A percentile compares a stretch with the other conserved stretches of the same genome.
Evolutionary conservation across 2,329 filamentous ascomycete species (phyloP).

Genomic region (Calcarisporium arbuscula): DNA sequence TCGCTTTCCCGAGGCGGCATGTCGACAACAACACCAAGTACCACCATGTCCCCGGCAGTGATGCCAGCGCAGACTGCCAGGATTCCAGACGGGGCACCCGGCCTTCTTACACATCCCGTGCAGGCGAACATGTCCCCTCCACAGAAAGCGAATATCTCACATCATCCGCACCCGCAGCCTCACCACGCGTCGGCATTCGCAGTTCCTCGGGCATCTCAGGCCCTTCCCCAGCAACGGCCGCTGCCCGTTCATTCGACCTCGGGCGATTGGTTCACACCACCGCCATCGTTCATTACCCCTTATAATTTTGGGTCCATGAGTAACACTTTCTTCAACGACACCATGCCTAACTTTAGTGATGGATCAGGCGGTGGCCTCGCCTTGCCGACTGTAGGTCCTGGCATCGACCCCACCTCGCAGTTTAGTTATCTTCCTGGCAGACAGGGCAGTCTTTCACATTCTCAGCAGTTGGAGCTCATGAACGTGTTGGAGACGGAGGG

Average conservation of each 20-base stretch:
- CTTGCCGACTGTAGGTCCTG: constrained; percentile 23
- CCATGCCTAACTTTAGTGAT: constrained; percentile 23
- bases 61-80: constrained; percentile 22
- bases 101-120: constrained; percentile 13
- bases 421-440: constrained; percentile 38
- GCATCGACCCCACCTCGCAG: constrained; percentile 17
- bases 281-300: constrained; percentile 46
- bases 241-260: constrained; percentile 34
- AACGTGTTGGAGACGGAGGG: constrained; percentile 67
- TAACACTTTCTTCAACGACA: constrained; percentile 35
- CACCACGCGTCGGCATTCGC: constrained; percentile 29
- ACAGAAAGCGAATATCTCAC: constrained; percentile 16
- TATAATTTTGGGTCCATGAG: constrained; percentile 40
- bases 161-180: constrained; percentile 9
- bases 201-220: constrained; percentile 32
- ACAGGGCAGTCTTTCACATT: constrained; percentile 66
- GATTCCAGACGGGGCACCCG: constrained; percentile 22
- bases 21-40: constrained; percentile 22
- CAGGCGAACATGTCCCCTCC: constrained; percentile 27
- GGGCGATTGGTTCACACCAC: constrained; percentile 49
- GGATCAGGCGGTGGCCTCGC: constrained; percentile 24
- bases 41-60: constrained; percentile 31
- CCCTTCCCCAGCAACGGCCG: constrained; percentile 32
- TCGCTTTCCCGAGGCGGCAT: constrained; percentile 26
- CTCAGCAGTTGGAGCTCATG: constrained; percentile 81